Evolutionary conservation across 2,329 filamentous ascomycete genomes (phyloP).

Genomic region (Basipetospora chlamydospora): DNA sequence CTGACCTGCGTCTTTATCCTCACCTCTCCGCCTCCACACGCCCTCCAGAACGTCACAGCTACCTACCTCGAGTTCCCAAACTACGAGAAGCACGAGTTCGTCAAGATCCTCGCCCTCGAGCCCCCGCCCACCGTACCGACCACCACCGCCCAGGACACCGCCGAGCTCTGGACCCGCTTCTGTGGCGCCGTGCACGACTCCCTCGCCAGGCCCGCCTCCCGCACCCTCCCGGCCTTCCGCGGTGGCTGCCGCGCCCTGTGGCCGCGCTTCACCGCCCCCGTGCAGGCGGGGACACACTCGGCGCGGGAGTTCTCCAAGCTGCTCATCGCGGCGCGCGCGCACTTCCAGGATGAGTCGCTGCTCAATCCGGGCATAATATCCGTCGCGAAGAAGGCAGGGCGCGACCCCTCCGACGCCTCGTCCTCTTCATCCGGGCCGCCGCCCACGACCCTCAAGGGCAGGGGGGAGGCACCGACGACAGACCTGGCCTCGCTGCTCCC

Average conservation of each 20-base stretch:
- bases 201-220: constrained; percentile 62
- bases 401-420: constrained; percentile 9
- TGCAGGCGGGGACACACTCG: constrained; percentile 57
- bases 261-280: constrained; percentile 69
- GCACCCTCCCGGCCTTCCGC: constrained; percentile 61
- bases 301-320: constrained; percentile 75
- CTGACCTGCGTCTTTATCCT: constrained; percentile 67
- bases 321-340: constrained; percentile 51
- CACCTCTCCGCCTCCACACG: constrained; percentile 52
- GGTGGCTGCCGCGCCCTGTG: constrained; percentile 62
- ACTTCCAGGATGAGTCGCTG: constrained; percentile 60
- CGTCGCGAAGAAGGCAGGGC: neutral
- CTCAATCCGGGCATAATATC: constrained; percentile 50
- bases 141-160: constrained; percentile 38
- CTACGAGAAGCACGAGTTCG: constrained; percentile 68
- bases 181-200: constrained; percentile 76
- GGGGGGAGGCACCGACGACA: constrained; percentile 4
- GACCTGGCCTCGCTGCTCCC: constrained; percentile 48
- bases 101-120: constrained; percentile 55
- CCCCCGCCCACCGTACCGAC: constrained; percentile 30
- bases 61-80: constrained; percentile 72
- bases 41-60: constrained; percentile 54
- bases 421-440: neutral
- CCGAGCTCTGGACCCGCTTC: constrained; percentile 68
- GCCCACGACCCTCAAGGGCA: constrained; percentile 2